Base-by-base conservation (phyloP, 768 basidiomycete species). In the Panus rudis region DNA sequence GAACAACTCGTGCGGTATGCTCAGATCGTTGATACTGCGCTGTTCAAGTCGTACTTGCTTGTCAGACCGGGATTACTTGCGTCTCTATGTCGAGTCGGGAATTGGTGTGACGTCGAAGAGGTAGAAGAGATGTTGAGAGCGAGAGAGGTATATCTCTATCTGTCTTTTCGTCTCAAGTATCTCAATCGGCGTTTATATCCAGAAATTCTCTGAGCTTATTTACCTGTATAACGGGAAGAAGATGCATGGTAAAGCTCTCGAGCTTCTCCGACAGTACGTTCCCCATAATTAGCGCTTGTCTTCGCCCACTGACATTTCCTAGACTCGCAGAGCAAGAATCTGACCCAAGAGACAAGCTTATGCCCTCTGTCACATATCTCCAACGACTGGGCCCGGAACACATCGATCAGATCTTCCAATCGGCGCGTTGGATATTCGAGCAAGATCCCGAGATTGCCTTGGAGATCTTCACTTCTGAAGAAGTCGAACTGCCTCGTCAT, bases 51-150 rank as follows among this genome's bases (percentile, higher is more conserved):
- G 3, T 96, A 94, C 61, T 66, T 98, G 17, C 72, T 89, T 17
- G 82, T 84, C 31, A 71, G 84, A 33, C 91, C 94, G 0, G 76
- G 73, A 11, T 65, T 99, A 44, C 66, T 98, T 8, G 91, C 89
- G 0, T 79, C 89, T 23, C 63, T 97, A 39, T 98, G 94, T 62
- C 76, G 94, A 32, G 68, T 94, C 20, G 78, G 89, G 2, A 98
- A 96, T 62, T 99, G 92, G 92, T 98, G 94, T 62, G 96, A 97
- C 57, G 92, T 98, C 1, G 80, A 79, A 4, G 88, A 93, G 54
- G 89, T 93, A 1, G 92, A 99, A 59, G 91, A 87, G 57, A 77
- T 91, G 47, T 64, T 99, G 41, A 73, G 79, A 45, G 77, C 76
- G 22, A 76, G 84, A 26, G 82, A 85, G 78, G 93, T 90, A 43